Base-by-base conservation (phyloP, 805 yeast species). In the Starmerella vitae region DNA sequence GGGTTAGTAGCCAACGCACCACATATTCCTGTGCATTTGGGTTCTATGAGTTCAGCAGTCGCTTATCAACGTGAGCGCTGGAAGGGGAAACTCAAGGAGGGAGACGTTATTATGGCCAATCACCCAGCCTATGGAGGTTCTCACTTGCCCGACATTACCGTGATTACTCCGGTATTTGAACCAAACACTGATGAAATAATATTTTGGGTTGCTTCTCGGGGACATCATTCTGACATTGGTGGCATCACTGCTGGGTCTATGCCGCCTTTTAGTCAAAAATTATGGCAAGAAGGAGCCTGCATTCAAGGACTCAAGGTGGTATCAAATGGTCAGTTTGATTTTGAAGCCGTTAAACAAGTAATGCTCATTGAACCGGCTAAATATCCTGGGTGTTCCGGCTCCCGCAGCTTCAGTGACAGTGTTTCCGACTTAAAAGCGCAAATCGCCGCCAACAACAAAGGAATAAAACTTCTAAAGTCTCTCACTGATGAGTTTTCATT, bases 211-310 rank as follows among this genome's bases (percentile, higher is more conserved):
- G 97, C 96, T 0, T 78, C 94, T 0, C 68, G 97, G 47, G 96
- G 95, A 2, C 97, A 86, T 60, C 97, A 88, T 61, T 86, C 95
- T 5, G 97, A 86, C 59, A 86, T 88, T 53, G 96, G 97, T 14
- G 93, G 94, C 12, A 72, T 78, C 42, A 61, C 83, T 26, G 94
- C 96, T 1, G 96, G 96, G 1, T 79, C 93, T 0, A 84, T 86
- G 85, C 95, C 96, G 13, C 94, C 95, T 8, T 76, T 79, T 54
- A 83, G 95, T 2, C 82, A 76, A 52, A 75, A 76, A 43, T 61
- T 88, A 30, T 78, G 74, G 66, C 86, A 86, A 54, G 96, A 86
- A 60, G 97, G 96, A 33, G 95, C 94, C 2, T 73, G 82, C 3
- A 84, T 88, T 26, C 70, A 73, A 51, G 76, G 91, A 1, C 86